Conservation (phyloP, 148 eudicot genomes). For the Camellia sinensis region DNA sequence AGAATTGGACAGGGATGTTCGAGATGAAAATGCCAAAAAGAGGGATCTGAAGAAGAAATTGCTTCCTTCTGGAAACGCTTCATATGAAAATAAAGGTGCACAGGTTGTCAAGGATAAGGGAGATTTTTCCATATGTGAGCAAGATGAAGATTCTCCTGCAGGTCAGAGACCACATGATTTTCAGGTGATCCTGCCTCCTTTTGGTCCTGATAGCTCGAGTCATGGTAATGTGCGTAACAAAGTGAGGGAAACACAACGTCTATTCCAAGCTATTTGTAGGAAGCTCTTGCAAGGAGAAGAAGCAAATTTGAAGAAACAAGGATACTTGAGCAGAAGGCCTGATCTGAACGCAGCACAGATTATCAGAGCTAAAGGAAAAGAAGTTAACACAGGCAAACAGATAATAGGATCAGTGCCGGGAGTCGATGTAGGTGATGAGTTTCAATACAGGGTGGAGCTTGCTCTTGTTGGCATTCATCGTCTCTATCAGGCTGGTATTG, state of each 20-base stretch:
- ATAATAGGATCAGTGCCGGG: conserved; percentile 69
- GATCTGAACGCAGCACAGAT: conserved; percentile 47
- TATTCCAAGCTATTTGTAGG: conserved; percentile 60
- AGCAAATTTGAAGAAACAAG: conserved; percentile 28
- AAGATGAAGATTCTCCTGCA: conserved; percentile 28
- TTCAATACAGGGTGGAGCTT: conserved; percentile 76
- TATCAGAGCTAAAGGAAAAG: conserved; percentile 52
- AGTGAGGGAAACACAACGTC: conserved; percentile 65
- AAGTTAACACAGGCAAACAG: conserved; percentile 38
- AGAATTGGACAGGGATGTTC: conserved; percentile 12
- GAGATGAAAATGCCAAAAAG: conserved; percentile 13
- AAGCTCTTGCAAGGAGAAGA: conserved; percentile 73
- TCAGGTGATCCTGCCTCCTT: conserved; percentile 48
- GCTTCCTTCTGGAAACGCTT: conserved; percentile 11
- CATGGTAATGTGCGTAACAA: conserved; percentile 48
- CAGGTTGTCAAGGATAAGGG: background rate
- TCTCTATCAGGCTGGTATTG: conserved; percentile 61
- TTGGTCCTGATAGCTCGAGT: conserved; percentile 38
- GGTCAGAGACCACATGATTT: conserved; percentile 15
- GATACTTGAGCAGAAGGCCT: conserved; percentile 33
- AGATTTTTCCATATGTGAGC: too few relatives aligned
- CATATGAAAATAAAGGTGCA: conserved; percentile 14
- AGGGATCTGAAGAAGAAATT: conserved; percentile 20
- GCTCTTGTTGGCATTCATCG: conserved; percentile 79
- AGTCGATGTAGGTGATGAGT: conserved; percentile 86